Conservation (phyloP, 2,329 filamentous ascomycete genomes). For the Penicillium sp. region DNA sequence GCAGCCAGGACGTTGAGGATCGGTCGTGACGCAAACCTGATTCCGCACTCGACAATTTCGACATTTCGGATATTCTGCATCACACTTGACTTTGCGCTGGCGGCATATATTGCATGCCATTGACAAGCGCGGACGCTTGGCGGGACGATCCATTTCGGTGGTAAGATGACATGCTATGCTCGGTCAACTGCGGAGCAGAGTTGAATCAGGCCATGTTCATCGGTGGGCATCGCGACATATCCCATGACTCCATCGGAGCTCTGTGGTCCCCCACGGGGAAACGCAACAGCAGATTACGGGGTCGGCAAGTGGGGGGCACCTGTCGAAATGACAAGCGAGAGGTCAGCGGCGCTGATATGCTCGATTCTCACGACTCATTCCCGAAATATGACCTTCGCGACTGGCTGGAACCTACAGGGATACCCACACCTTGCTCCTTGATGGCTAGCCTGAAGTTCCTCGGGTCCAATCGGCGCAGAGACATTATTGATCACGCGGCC, state of each 20-base stretch:
- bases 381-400: no score
- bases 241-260: not conserved
- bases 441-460: not conserved
- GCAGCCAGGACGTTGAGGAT: constrained; percentile 29
- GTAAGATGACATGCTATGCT: no score
- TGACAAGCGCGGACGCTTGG: constrained; percentile 24
- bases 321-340: no score
- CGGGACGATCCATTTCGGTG: not conserved
- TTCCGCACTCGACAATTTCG: constrained; percentile 32
- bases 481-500: not conserved
- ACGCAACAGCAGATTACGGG: no score
- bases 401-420: no score
- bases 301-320: no score
- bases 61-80: constrained; percentile 34
- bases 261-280: constrained; percentile 1
- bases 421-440: no score
- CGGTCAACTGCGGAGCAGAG: no score
- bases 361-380: no score
- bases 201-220: no score
- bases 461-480: constrained; percentile 14
- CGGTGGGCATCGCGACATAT: not conserved
- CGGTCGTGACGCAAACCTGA: constrained; percentile 29
- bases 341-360: no score
- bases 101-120: constrained; percentile 35
- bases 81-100: constrained; percentile 34